These are phyloP conservation scores for Euphrasia arctica DNA, from an alignment of 305 asterid species.

Conservation along the genomic window DNA sequence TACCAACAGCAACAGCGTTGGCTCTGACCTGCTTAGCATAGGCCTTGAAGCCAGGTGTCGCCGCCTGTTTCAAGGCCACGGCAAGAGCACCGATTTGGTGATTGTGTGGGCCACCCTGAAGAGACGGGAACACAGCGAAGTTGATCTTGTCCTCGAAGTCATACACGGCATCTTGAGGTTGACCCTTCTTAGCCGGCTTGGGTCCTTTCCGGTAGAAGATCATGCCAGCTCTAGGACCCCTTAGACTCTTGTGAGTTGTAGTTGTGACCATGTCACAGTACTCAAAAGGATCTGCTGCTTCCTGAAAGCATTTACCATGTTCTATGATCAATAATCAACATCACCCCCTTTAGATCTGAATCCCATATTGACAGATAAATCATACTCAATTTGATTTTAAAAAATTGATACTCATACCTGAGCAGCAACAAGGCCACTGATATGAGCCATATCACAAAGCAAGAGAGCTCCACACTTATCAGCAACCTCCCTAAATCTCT, in stretches of 20 bases:
- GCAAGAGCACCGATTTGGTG: slow-evolving; percentile 98
- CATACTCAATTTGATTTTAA: slow-evolving; percentile 3
- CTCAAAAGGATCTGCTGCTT: slow-evolving; percentile 90
- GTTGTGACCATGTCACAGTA: slow-evolving; percentile 93
- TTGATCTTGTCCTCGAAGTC: slow-evolving; percentile 95
- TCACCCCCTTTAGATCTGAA: no score
- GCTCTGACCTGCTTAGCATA: slow-evolving; percentile 94
- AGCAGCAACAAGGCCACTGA: slow-evolving; percentile 99
- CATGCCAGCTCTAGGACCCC: slow-evolving; percentile 99
- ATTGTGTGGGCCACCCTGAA: slow-evolving; percentile 99
- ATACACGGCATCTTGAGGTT: slow-evolving; percentile 80
- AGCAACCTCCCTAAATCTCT: slow-evolving; percentile 64
- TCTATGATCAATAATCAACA: not conserved
- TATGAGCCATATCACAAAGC: slow-evolving; percentile 98
- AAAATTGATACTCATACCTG: slow-evolving; percentile 42
- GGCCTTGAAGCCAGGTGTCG: slow-evolving; percentile 76
- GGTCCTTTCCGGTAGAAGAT: slow-evolving; percentile 97
- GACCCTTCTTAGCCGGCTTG: slow-evolving; percentile 94
- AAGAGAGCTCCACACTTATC: slow-evolving; percentile 83
- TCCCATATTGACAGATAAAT: slow-evolving; percentile 5
- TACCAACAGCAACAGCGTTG: slow-evolving; percentile 85
- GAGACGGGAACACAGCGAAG: slow-evolving; percentile 95
- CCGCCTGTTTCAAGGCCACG: slow-evolving; percentile 87
- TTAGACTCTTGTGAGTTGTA: slow-evolving; percentile 91
- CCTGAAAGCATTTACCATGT: slow-evolving; percentile 33